These are phyloP conservation scores for Picea mariana DNA, from an alignment of 83 land plant genomes.

Conservation along the genomic window DNA sequence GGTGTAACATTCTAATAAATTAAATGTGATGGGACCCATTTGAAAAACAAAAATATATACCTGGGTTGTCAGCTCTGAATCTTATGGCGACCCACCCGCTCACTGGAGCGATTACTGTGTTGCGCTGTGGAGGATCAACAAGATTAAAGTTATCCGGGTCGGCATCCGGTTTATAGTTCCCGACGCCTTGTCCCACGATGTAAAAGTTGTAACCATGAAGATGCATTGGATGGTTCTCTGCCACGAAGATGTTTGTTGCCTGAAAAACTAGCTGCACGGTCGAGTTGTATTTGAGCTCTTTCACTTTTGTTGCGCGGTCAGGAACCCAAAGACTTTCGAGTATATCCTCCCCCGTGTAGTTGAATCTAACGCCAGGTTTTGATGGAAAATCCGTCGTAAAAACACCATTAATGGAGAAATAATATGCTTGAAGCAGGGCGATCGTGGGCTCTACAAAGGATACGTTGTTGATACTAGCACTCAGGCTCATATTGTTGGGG, in stretches of 20 bases:
- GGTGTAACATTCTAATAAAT: too few species aligned
- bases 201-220: too few species aligned
- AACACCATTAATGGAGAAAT: constrained; percentile 16
- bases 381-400: constrained; percentile 25
- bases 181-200: too few species aligned
- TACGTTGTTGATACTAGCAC: constrained; percentile 31
- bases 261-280: constrained; percentile 6
- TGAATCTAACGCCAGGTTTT: constrained; percentile 11
- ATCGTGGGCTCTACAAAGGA: constrained; percentile 19
- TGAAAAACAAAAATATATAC: too few species aligned
- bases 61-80: too few species aligned
- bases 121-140: too few species aligned
- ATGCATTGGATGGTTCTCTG: too few species aligned
- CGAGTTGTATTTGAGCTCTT: background rate
- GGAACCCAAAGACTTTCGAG: constrained; percentile 13
- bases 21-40: too few species aligned
- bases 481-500: background rate
- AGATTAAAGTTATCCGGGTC: too few species aligned
- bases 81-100: too few species aligned
- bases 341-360: constrained; percentile 18
- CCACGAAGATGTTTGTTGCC: background rate
- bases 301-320: background rate
- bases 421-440: constrained; percentile 17
- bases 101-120: too few species aligned
- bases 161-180: too few species aligned